These are phyloP conservation scores for Leccinum solheimii DNA, from an alignment of 1,284 basidiomycete species.

Conservation along the genomic window DNA sequence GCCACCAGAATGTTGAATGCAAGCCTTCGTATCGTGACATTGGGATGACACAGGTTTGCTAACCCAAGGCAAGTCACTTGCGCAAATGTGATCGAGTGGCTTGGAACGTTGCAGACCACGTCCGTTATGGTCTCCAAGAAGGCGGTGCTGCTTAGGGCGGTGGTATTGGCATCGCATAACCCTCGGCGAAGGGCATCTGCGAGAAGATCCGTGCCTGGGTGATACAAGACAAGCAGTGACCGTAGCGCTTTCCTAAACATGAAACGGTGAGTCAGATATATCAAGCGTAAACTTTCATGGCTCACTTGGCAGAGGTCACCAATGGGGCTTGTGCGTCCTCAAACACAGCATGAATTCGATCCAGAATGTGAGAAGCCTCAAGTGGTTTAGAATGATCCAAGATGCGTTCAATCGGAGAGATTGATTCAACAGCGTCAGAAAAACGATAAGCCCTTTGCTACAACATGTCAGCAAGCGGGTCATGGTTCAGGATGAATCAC, in stretches of 20 bases:
- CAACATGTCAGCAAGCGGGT: conserved; percentile 4
- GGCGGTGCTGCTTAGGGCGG: conserved; percentile 43
- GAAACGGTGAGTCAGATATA: conserved; percentile 5
- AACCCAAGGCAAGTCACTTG: conserved; percentile 83
- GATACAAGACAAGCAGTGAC: conserved; percentile 66
- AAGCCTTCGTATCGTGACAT: conserved; percentile 65
- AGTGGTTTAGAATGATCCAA: conserved; percentile 55
- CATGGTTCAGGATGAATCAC: conserved; percentile 22
- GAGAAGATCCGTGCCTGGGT: conserved; percentile 61
- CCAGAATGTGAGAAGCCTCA: conserved; percentile 53
- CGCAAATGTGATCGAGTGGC: conserved; percentile 67
- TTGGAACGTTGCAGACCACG: conserved; percentile 60
- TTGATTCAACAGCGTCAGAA: conserved; percentile 51
- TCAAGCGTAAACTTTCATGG: conserved; percentile 12
- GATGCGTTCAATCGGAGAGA: conserved; percentile 57
- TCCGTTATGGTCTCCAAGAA: conserved; percentile 81
- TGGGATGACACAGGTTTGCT: conserved; percentile 82
- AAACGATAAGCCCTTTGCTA: conserved; percentile 76
- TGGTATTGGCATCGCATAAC: conserved; percentile 60
- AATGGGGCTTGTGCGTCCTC: conserved; percentile 54
- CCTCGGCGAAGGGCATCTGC: conserved; percentile 73
- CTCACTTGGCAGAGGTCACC: conserved; percentile 64
- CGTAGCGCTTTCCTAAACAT: conserved; percentile 71
- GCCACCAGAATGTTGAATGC: conserved; percentile 82
- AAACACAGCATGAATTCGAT: conserved; percentile 67